Evolutionary conservation across 495 filamentous ascomycete species (phyloP), one percentile per base, ranked within the genome.

Genomic region (Tuber umbilicatum): DNA sequence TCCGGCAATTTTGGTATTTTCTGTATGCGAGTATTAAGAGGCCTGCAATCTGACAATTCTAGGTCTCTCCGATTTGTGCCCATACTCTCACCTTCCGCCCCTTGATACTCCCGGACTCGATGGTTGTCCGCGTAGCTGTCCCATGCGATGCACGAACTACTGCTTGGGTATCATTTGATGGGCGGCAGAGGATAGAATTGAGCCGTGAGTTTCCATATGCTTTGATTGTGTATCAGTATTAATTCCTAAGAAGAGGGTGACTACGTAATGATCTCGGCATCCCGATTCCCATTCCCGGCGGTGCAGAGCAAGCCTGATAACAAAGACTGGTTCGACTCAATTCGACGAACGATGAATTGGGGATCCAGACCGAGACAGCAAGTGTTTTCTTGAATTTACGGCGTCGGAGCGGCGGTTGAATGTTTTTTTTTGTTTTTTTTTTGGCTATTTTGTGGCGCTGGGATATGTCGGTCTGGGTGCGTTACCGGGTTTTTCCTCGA

Each of bases 41-140:
- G 12, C 2, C 37, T 35, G 7, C 37, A 23, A 70, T 55, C 50
- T 70, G 42, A 42, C 64, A 1, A 17, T 35, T 73, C 19, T 27
- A 80, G 78, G 68, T 99, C 69, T 97, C 96, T 3, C 96, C 96
- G 0, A 99, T 99, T 82, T 99, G 95, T 83, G 94, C 95, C 23
- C 95, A 99, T 83, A 97, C 94, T 0, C 87, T 99, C 31, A 96
- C 93, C 47, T 98, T 99, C 89, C 89, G 95, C 16, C 95, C 95
- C 42, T 97, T 99, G 92, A 91, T 99, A n/a, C 89, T 99, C n/a
- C 94, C 92, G 45, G 95, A 99, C 83, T 94, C 90, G 47, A 90
- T 97, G 84, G 89, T 94, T 38, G 88, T 99, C 68, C 93, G 93
- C 70, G 90, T 98, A 73, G 91, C 91, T 37, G 90, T 99, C 37